Conservation (phyloP, 1,284 basidiomycete genomes). For the Heterobasidion irregulare region DNA sequence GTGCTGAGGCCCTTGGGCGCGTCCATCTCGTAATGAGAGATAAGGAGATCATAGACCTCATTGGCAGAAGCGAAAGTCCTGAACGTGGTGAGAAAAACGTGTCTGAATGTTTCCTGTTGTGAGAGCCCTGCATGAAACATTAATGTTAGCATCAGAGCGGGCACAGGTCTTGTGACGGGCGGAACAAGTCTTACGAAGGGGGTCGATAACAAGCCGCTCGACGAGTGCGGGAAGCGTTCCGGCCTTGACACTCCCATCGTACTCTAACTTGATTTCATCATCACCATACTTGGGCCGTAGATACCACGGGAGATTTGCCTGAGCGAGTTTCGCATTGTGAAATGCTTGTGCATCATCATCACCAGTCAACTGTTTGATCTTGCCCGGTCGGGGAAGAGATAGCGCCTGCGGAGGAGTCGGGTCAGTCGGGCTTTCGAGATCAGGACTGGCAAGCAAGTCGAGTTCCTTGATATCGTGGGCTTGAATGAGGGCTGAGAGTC, state of each 20-base stretch:
- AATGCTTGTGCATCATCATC: conserved; percentile 35
- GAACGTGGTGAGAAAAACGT: conserved; percentile 73
- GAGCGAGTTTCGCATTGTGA: conserved; percentile 25
- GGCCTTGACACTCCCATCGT: conserved; percentile 49
- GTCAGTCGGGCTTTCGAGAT: conserved; percentile 18
- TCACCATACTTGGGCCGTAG: conserved; percentile 50
- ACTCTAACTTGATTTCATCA: conserved; percentile 48
- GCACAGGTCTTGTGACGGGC: neutral
- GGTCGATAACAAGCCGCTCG: conserved; percentile 58
- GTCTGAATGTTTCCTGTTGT: conserved; percentile 45
- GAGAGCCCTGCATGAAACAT: conserved; percentile 18
- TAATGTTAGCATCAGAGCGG: neutral
- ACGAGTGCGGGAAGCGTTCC: conserved; percentile 67
- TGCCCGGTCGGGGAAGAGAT: conserved; percentile 20
- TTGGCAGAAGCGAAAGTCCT: conserved; percentile 68
- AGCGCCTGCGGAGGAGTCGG: conserved; percentile 9
- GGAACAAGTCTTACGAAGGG: conserved; percentile 32
- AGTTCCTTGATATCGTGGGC: conserved; percentile 25
- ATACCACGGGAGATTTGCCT: conserved; percentile 47
- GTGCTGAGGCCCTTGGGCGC: conserved; percentile 41
- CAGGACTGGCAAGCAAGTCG: conserved; percentile 20
- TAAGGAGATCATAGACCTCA: conserved; percentile 57
- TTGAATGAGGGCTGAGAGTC: conserved; percentile 33
- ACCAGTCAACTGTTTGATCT: conserved; percentile 34
- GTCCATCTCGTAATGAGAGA: conserved; percentile 53